A percentile compares a stretch with the other conserved stretches of the same genome.
phyloP scores from a whole-genome alignment of 768 basidiomycete genomes.

The Fibroporia radiculosa region DNA sequence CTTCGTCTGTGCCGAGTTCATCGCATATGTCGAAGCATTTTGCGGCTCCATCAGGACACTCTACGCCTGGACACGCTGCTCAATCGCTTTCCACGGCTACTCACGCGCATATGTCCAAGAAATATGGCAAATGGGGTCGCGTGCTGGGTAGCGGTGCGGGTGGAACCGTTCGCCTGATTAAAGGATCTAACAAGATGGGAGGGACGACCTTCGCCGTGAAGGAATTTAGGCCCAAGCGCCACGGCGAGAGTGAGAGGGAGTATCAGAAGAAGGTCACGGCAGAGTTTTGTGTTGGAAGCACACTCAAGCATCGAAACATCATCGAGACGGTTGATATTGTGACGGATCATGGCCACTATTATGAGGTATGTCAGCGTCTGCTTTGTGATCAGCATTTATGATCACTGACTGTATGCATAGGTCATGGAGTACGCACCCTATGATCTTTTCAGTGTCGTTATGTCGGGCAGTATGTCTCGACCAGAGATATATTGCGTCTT shows the following conservation, averaged over 20 bases:
- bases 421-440: conserved; percentile 99
- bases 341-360: conserved; percentile 94
- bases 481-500: conserved; percentile 99
- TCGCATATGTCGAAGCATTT: conserved; percentile 1
- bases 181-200: conserved; percentile 73
- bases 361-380: conserved; percentile 73
- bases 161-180: conserved; percentile 96
- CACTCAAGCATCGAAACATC: conserved; percentile 90
- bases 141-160: conserved; percentile 94
- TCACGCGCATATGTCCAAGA: conserved; percentile 90
- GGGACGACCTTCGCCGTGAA: conserved; percentile 91
- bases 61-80: conserved; percentile 28
- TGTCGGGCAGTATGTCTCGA: conserved; percentile 98
- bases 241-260: conserved; percentile 89
- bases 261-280: conserved; percentile 99
- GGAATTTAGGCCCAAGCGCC: conserved; percentile 87
- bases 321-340: conserved; percentile 99
- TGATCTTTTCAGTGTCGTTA: conserved; percentile 98
- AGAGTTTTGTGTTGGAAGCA: conserved; percentile 95
- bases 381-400: conserved; percentile 4
- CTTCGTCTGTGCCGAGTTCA: neutral
- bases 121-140: conserved; percentile 98
- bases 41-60: conserved; percentile 9
- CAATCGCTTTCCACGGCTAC: conserved; percentile 73
- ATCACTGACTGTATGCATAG: conserved; percentile 31